Percentiles rank a stretch among this genome's conserved stretches.
Evolutionary conservation across 208 protist species (phyloP).

Genomic region (Strigomonas culicis): DNA sequence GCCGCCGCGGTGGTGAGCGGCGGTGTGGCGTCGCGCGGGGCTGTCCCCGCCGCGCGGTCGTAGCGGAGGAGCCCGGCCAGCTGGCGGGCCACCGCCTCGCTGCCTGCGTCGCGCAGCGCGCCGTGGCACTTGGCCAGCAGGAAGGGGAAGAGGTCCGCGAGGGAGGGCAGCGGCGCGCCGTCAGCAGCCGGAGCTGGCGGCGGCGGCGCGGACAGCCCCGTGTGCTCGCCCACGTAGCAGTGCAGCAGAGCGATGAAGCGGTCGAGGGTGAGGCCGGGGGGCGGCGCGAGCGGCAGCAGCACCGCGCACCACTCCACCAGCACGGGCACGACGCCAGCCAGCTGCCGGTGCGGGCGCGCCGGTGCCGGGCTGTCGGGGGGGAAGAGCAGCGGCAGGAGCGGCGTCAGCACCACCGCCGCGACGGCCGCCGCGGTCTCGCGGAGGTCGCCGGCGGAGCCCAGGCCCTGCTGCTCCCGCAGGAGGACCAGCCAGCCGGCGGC

Average conservation of each 20-base stretch:
- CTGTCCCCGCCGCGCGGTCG: too few relatives aligned
- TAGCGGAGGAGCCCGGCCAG: too few relatives aligned
- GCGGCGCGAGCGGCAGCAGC: too few relatives aligned
- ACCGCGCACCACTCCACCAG: too few relatives aligned
- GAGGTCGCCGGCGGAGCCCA: too few relatives aligned
- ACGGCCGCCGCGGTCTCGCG: background rate
- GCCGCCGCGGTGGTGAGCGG: too few relatives aligned
- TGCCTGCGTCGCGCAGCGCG: background rate
- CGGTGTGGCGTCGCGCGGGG: too few relatives aligned
- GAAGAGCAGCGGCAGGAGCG: conserved; percentile 15
- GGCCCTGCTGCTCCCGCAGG: too few relatives aligned
- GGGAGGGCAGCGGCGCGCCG: conserved; percentile 11
- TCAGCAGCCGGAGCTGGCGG: background rate
- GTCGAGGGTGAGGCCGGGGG: conserved; percentile 19
- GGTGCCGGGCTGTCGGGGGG: conserved; percentile 17
- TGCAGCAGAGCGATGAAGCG: conserved; percentile 48
- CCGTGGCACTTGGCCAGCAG: conserved; percentile 16
- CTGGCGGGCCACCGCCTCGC: background rate
- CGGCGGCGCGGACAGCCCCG: conserved; percentile 10
- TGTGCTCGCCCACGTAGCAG: conserved; percentile 15
- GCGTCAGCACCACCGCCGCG: conserved; percentile 7
- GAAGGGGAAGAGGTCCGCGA: conserved; percentile 24
- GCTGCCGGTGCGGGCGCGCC: conserved; percentile 26
- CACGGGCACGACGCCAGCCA: conserved; percentile 37
- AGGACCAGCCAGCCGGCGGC: too few relatives aligned